phyloP scores from a whole-genome alignment of 2,329 filamentous ascomycete genomes.

The Neurospora sp. region DNA sequence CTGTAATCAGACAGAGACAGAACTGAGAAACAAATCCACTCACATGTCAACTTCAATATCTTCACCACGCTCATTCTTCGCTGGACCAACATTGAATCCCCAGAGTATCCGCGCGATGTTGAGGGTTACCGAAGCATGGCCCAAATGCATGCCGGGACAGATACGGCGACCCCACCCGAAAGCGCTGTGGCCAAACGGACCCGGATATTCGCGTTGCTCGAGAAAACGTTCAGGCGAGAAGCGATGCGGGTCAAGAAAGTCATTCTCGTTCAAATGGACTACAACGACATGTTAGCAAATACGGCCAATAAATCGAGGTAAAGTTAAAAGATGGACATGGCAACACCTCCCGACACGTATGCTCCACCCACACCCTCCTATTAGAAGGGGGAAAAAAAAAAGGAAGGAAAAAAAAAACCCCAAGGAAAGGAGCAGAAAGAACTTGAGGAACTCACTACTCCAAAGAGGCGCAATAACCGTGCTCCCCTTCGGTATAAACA shows the following conservation, averaged over 20 bases:
- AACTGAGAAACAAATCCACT: conserved; percentile 7
- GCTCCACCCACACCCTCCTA: no score
- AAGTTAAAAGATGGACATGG: no score
- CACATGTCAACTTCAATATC: conserved; percentile 30
- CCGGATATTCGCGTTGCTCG: conserved; percentile 26
- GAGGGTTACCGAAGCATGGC: conserved; percentile 37
- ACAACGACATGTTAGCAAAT: fast-evolving
- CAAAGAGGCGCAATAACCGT: conserved; percentile 32
- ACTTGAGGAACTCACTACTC: conserved; percentile 27
- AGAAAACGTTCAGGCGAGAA: conserved; percentile 29
- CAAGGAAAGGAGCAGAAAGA: neutral
- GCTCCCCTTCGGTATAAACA: conserved; percentile 34
- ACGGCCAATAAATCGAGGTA: no score
- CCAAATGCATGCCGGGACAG: conserved; percentile 39
- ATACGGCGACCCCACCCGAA: conserved; percentile 33
- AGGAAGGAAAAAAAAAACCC: neutral
- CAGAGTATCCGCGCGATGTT: conserved; percentile 41
- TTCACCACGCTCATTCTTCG: conserved; percentile 20
- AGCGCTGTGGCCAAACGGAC: conserved; percentile 27
- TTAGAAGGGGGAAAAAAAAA: no score
- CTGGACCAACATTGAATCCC: conserved; percentile 35
- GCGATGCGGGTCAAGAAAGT: conserved; percentile 31
- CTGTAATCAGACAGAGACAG: neutral
- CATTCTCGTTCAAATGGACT: conserved; percentile 32
- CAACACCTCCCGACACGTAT: no score